Percentiles rank a stretch among this genome's conserved stretches.
Conservation (phyloP, 352 stramenopile genomes). For the Phytopythium montanum region DNA sequence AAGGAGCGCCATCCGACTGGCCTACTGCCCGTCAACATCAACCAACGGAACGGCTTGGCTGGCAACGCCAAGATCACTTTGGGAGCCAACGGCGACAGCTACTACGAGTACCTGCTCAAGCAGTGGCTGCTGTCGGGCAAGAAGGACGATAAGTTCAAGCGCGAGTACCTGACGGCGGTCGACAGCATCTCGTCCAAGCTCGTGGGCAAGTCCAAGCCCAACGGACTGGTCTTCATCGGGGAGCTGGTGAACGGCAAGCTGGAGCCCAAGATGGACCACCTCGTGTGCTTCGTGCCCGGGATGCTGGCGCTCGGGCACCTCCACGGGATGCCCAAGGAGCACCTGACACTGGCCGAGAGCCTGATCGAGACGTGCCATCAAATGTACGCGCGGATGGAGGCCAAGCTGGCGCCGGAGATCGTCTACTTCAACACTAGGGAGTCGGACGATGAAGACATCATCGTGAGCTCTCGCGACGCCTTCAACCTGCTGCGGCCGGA, state of each 20-base stretch:
- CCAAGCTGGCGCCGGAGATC: constrained; percentile 87
- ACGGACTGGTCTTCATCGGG: constrained; percentile 59
- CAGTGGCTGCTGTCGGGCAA: constrained; percentile 79
- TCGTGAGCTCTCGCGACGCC: constrained; percentile 53
- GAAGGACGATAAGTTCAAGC: constrained; percentile 66
- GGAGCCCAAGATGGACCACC: constrained; percentile 82
- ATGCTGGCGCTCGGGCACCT: constrained; percentile 81
- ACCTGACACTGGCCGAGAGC: constrained; percentile 74
- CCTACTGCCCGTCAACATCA: constrained; percentile 50
- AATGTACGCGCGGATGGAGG: constrained; percentile 80
- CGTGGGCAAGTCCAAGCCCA: constrained; percentile 52
- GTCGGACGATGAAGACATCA: constrained; percentile 40
- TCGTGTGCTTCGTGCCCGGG: constrained; percentile 89
- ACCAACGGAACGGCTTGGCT: constrained; percentile 35
- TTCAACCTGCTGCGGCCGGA: constrained; percentile 89
- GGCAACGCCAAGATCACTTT: constrained; percentile 55
- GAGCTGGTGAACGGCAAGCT: constrained; percentile 57
- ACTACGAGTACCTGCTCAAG: constrained; percentile 86
- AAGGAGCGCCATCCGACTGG: constrained; percentile 49
- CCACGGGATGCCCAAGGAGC: constrained; percentile 56
- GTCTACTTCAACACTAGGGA: constrained; percentile 70
- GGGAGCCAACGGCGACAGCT: constrained; percentile 75
- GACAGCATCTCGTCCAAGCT: constrained; percentile 57
- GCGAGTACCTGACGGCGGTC: constrained; percentile 60
- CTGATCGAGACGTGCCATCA: constrained; percentile 84